Evolutionary conservation across 2,329 filamentous ascomycete genomes (phyloP).

Genomic region (Xylaria polymorpha): DNA sequence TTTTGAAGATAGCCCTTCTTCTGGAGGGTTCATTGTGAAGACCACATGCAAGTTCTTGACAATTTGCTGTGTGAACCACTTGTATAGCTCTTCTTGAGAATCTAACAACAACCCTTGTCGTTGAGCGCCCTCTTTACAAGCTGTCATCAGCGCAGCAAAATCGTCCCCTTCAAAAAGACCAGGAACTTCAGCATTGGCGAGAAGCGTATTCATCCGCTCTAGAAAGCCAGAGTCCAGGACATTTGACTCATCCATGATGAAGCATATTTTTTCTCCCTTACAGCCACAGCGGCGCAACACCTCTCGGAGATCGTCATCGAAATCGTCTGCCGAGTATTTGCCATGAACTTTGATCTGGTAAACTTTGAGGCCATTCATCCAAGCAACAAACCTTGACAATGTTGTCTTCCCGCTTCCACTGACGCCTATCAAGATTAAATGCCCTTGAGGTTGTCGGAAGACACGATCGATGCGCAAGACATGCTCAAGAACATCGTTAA

Average conservation of each 20-base stretch:
- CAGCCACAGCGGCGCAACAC: constrained; percentile 94
- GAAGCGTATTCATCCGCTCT: constrained; percentile 98
- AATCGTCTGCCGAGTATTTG: constrained; percentile 97
- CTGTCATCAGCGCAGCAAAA: constrained; percentile 97
- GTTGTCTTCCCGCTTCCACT: constrained; percentile 99
- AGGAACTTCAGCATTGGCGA: constrained; percentile 99
- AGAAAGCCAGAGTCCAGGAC: constrained; percentile 98
- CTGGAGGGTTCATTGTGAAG: constrained; percentile 99
- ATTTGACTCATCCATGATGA: constrained; percentile 99
- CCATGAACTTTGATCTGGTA: constrained; percentile 99
- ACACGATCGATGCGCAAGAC: constrained; percentile 98
- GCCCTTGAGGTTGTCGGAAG: constrained; percentile 96
- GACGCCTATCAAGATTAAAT: constrained; percentile 97
- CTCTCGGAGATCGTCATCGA: constrained; percentile 95
- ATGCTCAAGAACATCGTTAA: constrained; percentile 98
- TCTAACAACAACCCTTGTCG: constrained; percentile 94
- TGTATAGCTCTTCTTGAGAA: constrained; percentile 99
- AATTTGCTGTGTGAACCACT: constrained; percentile 99
- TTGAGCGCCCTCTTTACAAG: constrained; percentile 97
- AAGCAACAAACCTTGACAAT: constrained; percentile 95
- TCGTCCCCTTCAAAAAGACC: constrained; percentile 99
- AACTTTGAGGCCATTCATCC: constrained; percentile 99
- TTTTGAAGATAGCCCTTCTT: constrained; percentile 93
- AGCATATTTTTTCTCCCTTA: constrained; percentile 99
- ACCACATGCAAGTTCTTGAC: constrained; percentile 99